Evolutionary conservation across 2,329 filamentous ascomycete genomes (phyloP).

Genomic region (Emmonsiellopsis sp.): DNA sequence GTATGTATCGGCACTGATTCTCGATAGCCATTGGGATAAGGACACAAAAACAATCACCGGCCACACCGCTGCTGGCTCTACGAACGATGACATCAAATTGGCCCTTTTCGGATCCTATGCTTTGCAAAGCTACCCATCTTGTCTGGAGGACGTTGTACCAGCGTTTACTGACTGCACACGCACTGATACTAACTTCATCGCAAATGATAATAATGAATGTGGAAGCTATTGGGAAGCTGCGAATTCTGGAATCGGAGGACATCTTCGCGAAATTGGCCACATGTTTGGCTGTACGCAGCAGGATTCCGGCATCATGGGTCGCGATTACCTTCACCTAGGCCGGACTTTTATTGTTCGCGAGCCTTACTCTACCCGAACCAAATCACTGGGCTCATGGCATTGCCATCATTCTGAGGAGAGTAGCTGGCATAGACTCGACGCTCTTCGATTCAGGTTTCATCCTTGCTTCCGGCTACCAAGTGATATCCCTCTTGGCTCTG

Average conservation of each 20-base stretch:
- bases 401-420: conserved; percentile 75
- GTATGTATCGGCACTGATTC: conserved; percentile 75
- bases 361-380: conserved; percentile 77
- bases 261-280: conserved; percentile 85
- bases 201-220: conserved; percentile 77
- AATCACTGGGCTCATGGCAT: conserved; percentile 64
- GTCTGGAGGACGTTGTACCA: conserved; percentile 79
- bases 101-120: conserved; percentile 89
- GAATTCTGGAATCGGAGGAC: conserved; percentile 85
- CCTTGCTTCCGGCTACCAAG: conserved; percentile 79
- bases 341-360: conserved; percentile 74
- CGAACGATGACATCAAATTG: conserved; percentile 61
- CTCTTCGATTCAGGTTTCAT: conserved; percentile 79
- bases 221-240: conserved; percentile 94
- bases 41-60: conserved; percentile 59
- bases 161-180: conserved; percentile 85
- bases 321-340: conserved; percentile 77
- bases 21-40: conserved; percentile 85
- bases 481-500: conserved; percentile 54
- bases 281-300: conserved; percentile 84
- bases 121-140: conserved; percentile 81
- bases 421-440: conserved; percentile 82
- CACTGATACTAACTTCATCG: conserved; percentile 69
- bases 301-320: conserved; percentile 82
- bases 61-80: conserved; percentile 76